Evolutionary conservation across 2,329 filamentous ascomycete genomes (phyloP), one percentile per base, ranked within the genome.

Genomic region (Diaporthe sp.): DNA sequence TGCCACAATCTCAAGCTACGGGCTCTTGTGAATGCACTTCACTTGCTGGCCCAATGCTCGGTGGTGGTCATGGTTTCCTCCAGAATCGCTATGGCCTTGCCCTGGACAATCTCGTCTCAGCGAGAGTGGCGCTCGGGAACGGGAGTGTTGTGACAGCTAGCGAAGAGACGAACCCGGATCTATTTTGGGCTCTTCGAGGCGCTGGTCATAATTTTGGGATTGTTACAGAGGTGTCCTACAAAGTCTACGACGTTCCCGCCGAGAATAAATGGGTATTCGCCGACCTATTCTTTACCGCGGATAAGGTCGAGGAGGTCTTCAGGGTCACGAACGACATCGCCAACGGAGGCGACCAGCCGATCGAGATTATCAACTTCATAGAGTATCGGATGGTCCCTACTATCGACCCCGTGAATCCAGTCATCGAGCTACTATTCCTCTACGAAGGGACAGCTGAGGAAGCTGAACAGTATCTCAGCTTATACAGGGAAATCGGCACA

Each of bases 1-100:
- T 38, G 30, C 13, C 10, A 38, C 15, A n/a, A 35, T 54, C 9
- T 54, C 33, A 54, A 68, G 86, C 87, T 2, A 88, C 86, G 13
- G 87, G 87, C 40, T 85, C 83, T 12, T 91, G 89, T 77, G 88
- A 89, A 79, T 90, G 88, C 75, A 60, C 86, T 83, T 42, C 83
- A 79, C 77, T 78, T 67, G 71, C 81, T 15, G 81, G 81, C 0
- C 88, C 88, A 0, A 88, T 83, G 61, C 71, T 73, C 19, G 58
- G 71, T 13, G 71, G 60, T 4, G 71, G 71, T 3, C 60, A 68
- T n/a, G 71, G 71, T 1, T 69, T 55, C 13, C 60, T 73, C 9
- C 71, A 73, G 25, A 35, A 35, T 15, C 38, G 40, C 25, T 73
- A 19, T 30, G 71, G 71, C 10, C 61, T 58, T 38, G 57, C 54